Base-by-base conservation (phyloP, 139 green algal genomes). In the Coelastrella sp. region DNA sequence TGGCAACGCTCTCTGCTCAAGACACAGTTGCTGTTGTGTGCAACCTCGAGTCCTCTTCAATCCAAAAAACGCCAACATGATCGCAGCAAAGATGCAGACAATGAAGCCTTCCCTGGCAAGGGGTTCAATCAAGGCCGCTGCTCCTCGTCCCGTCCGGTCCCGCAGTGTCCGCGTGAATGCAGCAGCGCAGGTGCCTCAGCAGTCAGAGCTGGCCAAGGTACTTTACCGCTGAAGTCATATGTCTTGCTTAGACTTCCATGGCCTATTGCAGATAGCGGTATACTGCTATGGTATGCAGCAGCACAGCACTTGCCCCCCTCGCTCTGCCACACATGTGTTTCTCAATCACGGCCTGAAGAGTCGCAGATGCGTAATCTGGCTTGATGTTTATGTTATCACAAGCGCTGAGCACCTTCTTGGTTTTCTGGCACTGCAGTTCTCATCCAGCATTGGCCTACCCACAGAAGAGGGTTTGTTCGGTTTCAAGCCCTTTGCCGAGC, bases 401-500 rank as follows among this genome's bases (percentile, higher is more conserved):
- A n/a, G n/a, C n/a, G 5, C 10, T 47, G 32, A 47, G 32, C 32
- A 47, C 1, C 32, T 47, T 47, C 32, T 47, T 47, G 32, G 32
- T 47, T 47, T 47, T 47, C 32, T 47, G 32, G 32, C 32, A 47
- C 32, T 85, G 71, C 76, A 92, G 90, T 74, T 95, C 16, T 83
- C 93, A 5, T 91, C 95, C 17, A 89, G 79, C 68, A 93, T 97
- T 23, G 94, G 94, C 3, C 90, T 97, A 83, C 92, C 92, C 5
- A 94, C 93, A 13, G 89, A 94, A 17, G 95, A 97, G 79, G 95
- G 95, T 19, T 75, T 95, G 5, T 97, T 97, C 83, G 95, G 95
- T 16, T 97, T 97, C 92, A 94, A 91, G 19, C 95, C 95, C 8
- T 97, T 97, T 83, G 78, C 91, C 13, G 95, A 97, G 93, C 87